A percentile compares a stretch with the other conserved stretches of the same genome.
Conservation (phyloP, 768 basidiomycete species). For the Cyclocybe aegerita region DNA sequence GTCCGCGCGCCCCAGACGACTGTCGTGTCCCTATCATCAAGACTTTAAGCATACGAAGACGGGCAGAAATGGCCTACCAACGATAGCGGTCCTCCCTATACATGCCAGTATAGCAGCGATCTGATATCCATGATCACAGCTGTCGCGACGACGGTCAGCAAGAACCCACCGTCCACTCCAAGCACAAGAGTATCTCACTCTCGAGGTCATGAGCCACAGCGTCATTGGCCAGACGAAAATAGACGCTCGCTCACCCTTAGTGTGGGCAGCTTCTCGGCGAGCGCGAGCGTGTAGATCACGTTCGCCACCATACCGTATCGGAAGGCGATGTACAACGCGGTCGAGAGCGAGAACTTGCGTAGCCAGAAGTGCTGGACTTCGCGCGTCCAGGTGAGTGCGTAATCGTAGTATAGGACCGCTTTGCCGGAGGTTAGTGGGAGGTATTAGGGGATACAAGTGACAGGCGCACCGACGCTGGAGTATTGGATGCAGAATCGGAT, state of each 20-base stretch:
- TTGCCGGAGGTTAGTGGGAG: no score
- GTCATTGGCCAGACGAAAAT: no score
- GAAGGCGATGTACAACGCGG: slow-evolving; percentile 3
- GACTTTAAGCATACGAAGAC: background rate
- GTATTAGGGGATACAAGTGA: no score
- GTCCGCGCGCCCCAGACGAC: background rate
- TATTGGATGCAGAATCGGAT: no score
- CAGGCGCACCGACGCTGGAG: no score
- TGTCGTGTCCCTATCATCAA: background rate
- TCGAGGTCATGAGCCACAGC: no score
- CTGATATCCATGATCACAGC: no score
- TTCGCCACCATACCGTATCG: slow-evolving; percentile 2
- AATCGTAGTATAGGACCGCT: background rate
- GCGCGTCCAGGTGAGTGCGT: slow-evolving; percentile 1
- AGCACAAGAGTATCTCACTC: no score
- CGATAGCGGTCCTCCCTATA: background rate
- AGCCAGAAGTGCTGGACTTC: slow-evolving; percentile 6
- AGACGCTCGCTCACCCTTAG: no score
- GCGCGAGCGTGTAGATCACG: background rate
- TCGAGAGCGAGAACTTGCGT: background rate
- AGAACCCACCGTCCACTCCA: no score
- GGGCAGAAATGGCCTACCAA: background rate
- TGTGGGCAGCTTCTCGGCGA: background rate
- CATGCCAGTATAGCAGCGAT: no score
- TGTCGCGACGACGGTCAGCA: no score